Evolutionary conservation across 306 rosid genomes (phyloP).

Genomic region (Dryas alaskensis): DNA sequence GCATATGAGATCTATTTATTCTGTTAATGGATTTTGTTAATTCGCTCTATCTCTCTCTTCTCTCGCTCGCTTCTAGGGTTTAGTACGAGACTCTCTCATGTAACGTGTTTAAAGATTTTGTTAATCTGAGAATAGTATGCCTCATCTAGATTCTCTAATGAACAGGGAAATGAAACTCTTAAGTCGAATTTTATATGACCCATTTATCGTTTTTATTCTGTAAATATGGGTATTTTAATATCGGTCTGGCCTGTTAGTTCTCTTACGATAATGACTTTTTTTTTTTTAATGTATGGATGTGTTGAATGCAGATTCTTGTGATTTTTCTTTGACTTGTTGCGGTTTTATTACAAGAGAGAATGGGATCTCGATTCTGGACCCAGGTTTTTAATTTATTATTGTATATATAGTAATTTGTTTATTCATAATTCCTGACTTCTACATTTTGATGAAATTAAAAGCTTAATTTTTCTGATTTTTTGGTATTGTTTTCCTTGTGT

Average conservation of each 20-base stretch:
- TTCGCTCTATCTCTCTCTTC: not conserved
- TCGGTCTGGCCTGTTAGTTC: not conserved
- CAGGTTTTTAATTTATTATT: constrained; percentile 37
- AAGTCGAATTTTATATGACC: not conserved
- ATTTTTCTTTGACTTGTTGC: constrained; percentile 2
- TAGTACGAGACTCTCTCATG: not conserved
- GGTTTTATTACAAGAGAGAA: not conserved
- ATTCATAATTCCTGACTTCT: not conserved
- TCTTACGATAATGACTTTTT: not conserved
- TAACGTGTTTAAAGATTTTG: not conserved
- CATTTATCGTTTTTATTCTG: not conserved
- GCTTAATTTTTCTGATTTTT: not conserved
- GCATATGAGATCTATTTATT: not conserved
- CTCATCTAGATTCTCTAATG: not conserved
- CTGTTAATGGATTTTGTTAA: not conserved
- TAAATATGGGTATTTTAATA: not conserved
- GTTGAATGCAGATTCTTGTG: constrained; percentile 9
- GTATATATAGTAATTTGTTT: not conserved
- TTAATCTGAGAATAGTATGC: not conserved
- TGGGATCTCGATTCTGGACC: constrained; percentile 56
- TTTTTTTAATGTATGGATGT: not conserved
- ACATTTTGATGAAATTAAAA: not conserved
- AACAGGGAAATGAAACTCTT: not conserved
- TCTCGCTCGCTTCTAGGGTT: not conserved
- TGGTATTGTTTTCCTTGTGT: not conserved